Conservation (phyloP, 2,329 filamentous ascomycete genomes). For the Xylariaceae sp. region DNA sequence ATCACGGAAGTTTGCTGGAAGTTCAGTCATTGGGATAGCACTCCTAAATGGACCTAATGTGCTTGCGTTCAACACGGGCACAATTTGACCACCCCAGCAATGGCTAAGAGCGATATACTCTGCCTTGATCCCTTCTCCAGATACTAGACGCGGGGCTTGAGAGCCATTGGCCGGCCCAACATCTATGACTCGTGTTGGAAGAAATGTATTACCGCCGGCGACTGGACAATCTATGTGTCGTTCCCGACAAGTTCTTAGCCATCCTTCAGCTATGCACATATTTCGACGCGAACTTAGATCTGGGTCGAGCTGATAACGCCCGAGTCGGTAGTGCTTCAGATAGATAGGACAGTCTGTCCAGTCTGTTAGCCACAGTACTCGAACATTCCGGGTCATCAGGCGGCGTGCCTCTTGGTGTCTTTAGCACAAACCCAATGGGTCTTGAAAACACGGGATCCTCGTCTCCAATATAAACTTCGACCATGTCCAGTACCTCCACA, state of each 20-base stretch:
- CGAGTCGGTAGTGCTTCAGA: neutral
- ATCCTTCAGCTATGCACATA: neutral
- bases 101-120: constrained; percentile 27
- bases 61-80: constrained; percentile 1
- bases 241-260: neutral
- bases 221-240: neutral
- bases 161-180: neutral
- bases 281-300: neutral
- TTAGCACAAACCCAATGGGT: too few relatives aligned
- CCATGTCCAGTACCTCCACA: too few relatives aligned
- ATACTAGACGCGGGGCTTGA: neutral
- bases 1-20: constrained; percentile 17
- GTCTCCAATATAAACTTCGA: too few relatives aligned
- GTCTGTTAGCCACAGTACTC: constrained; percentile 18
- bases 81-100: constrained; percentile 25
- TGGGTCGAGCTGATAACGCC: neutral
- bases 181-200: neutral
- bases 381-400: too few relatives aligned
- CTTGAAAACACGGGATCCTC: too few relatives aligned
- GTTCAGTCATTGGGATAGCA: neutral
- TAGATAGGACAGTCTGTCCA: neutral
- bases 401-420: too few relatives aligned
- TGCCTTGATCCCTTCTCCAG: neutral
- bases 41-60: neutral
- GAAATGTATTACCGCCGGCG: neutral